A percentile compares a stretch with the other conserved stretches of the same genome.
Conservation (phyloP, 768 basidiomycete genomes). For the Suillus alpinus region DNA sequence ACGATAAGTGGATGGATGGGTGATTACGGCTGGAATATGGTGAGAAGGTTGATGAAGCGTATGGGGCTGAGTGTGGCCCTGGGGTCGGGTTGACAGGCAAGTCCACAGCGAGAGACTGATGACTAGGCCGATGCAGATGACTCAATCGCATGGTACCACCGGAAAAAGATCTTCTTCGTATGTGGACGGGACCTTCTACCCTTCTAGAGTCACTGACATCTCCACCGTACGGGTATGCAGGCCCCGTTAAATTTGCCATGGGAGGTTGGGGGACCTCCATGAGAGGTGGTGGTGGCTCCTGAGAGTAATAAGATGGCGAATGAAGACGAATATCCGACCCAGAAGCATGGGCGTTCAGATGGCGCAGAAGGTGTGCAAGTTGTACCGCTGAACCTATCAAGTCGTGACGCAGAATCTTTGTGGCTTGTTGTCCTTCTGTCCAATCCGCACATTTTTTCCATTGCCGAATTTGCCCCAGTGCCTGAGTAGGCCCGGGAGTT, state of each 20-base stretch:
- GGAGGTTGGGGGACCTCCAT: conserved; percentile 43
- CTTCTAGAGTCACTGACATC: conserved; percentile 18
- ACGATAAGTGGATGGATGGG: background rate
- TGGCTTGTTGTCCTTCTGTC: conserved; percentile 74
- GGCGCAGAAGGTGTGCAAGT: conserved; percentile 53
- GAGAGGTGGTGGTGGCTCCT: conserved; percentile 27
- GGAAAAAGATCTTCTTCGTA: conserved; percentile 32
- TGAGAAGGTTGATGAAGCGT: conserved; percentile 10
- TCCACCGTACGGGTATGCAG: conserved; percentile 28
- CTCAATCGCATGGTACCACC: conserved; percentile 3
- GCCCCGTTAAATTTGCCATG: conserved; percentile 27
- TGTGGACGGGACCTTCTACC: conserved; percentile 15
- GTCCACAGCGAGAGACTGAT: conserved; percentile 10
- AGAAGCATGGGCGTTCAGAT: conserved; percentile 34
- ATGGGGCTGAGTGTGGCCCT: conserved; percentile 11
- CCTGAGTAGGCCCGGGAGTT: conserved; percentile 26
- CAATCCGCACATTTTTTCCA: conserved; percentile 75
- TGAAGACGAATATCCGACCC: conserved; percentile 35
- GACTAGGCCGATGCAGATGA: conserved; percentile 15
- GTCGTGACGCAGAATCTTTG: conserved; percentile 59
- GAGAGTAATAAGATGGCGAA: conserved; percentile 34
- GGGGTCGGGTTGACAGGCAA: conserved; percentile 8
- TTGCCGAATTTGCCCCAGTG: conserved; percentile 30
- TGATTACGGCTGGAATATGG: conserved; percentile 13
- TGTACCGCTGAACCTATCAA: conserved; percentile 63